Conservation (phyloP, 148 eudicot species). For the Diospyros lotus region DNA sequence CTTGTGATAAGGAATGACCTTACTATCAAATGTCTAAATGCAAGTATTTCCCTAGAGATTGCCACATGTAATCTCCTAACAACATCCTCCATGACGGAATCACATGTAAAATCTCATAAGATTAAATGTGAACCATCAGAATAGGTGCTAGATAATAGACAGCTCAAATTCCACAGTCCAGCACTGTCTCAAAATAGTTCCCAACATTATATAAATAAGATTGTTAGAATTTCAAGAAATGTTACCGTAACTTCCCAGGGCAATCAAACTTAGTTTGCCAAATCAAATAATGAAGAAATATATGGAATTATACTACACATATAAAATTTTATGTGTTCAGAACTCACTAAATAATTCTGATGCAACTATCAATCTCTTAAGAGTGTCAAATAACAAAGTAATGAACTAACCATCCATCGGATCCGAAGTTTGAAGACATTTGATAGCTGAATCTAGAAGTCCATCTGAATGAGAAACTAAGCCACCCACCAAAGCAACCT, state of each 20-base stretch:
- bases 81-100: no score
- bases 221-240: background rate
- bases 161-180: background rate
- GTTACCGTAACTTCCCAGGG: background rate
- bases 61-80: no score
- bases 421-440: constrained; percentile 38
- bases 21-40: no score
- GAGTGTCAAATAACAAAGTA: background rate
- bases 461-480: constrained; percentile 71
- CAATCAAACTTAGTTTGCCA: background rate
- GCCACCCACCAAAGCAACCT: constrained; percentile 61
- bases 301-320: background rate
- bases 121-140: no score
- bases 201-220: background rate
- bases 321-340: background rate
- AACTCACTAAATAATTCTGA: background rate
- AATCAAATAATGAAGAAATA: background rate
- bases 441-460: constrained; percentile 55
- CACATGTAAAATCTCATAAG: no score
- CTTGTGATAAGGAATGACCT: no score
- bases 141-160: no score
- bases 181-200: background rate
- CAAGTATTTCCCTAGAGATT: no score
- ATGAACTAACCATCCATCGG: constrained; percentile 42
- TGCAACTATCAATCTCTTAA: background rate